Evolutionary conservation across 2,329 filamentous ascomycete genomes (phyloP).

Genomic region (Beauveria scarabaeidicola): DNA sequence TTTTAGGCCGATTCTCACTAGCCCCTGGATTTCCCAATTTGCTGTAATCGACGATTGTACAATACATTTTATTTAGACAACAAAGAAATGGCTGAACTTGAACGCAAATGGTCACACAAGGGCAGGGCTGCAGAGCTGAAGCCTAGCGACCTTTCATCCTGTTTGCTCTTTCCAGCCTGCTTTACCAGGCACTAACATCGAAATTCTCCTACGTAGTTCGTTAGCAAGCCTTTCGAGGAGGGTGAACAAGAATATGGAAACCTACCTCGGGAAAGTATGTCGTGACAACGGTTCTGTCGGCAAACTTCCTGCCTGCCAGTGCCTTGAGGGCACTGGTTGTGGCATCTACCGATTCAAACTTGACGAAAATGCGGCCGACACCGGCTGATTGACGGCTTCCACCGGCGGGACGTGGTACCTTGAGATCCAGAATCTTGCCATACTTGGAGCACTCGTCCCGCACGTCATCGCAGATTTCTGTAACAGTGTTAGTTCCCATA

Average conservation of each 20-base stretch:
- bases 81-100: neutral
- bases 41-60: neutral
- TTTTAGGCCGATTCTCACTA: neutral
- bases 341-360: slow-evolving; percentile 70
- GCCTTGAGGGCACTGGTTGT: slow-evolving; percentile 79
- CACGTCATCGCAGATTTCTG: slow-evolving; percentile 95
- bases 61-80: slow-evolving; percentile 10
- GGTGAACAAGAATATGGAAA: neutral
- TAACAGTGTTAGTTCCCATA: slow-evolving; percentile 24
- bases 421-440: slow-evolving; percentile 76
- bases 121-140: neutral
- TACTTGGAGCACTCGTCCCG: slow-evolving; percentile 89
- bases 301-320: slow-evolving; percentile 92
- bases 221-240: slow-evolving; percentile 21
- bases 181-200: slow-evolving; percentile 81
- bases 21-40: slow-evolving; percentile 2
- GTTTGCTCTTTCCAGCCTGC: neutral
- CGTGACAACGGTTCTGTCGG: slow-evolving; percentile 89
- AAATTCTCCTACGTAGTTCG: slow-evolving; percentile 69
- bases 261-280: slow-evolving; percentile 91
- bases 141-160: neutral
- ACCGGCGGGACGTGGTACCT: slow-evolving; percentile 80
- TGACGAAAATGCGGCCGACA: slow-evolving; percentile 96
- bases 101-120: neutral
- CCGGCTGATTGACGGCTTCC: slow-evolving; percentile 77